Conservation (phyloP, 768 basidiomycete genomes). For the Mrakia frigida region DNA sequence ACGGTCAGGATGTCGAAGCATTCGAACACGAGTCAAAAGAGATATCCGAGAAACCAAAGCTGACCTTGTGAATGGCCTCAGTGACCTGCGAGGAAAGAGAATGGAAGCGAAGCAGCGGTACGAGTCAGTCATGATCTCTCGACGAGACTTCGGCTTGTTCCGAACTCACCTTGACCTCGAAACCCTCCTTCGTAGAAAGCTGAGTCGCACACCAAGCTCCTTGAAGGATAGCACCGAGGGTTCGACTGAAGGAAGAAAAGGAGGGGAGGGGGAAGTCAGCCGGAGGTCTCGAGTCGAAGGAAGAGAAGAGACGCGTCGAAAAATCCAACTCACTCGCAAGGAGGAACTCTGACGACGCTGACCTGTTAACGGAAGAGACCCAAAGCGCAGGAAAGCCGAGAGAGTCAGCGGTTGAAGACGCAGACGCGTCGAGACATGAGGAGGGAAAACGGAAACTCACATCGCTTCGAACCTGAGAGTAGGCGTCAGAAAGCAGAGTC, state of each 20-base stretch:
- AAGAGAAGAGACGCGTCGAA: background rate
- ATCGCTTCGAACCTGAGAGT: conserved; percentile 39
- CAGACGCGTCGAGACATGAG: too few relatives aligned
- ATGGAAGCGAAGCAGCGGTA: background rate
- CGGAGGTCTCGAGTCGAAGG: background rate
- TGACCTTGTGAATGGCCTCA: conserved; percentile 89
- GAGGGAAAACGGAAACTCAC: too few relatives aligned
- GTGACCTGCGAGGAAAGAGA: conserved; percentile 1
- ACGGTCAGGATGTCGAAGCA: too few relatives aligned
- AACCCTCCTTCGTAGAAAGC: conserved; percentile 88
- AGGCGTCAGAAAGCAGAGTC: conserved; percentile 39
- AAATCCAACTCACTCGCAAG: conserved; percentile 48
- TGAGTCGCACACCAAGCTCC: conserved; percentile 86
- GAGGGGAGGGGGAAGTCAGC: background rate
- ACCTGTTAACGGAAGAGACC: too few relatives aligned
- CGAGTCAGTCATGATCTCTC: background rate
- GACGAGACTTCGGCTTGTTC: conserved; percentile 46
- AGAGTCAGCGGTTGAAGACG: too few relatives aligned
- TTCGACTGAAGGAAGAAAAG: conserved; percentile 6
- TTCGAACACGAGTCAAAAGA: too few relatives aligned
- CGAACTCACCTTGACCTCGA: conserved; percentile 73
- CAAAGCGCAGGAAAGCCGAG: too few relatives aligned
- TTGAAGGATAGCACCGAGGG: conserved; percentile 76
- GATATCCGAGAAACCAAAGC: too few relatives aligned
- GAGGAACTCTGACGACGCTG: conserved; percentile 71